Conservation (phyloP, 257 asterid genomes). For the Gentiana dahurica region DNA sequence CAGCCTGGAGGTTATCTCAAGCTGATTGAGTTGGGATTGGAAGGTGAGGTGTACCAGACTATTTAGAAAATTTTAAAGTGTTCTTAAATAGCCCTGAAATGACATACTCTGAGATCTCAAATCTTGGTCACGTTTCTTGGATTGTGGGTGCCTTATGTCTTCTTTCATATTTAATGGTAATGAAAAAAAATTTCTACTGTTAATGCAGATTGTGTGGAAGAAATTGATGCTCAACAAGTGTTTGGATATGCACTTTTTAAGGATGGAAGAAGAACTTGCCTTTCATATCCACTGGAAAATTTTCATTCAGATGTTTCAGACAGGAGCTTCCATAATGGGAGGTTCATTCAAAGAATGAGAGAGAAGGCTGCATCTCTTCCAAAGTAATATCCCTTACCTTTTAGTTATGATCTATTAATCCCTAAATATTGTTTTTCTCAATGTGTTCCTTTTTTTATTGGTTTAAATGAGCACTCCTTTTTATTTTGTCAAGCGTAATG, state of each 20-base stretch:
- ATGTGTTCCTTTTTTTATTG: neutral
- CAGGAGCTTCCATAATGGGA: slow-evolving; percentile 90
- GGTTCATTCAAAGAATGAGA: slow-evolving; percentile 84
- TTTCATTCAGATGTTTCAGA: slow-evolving; percentile 80
- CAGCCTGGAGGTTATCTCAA: slow-evolving; percentile 97
- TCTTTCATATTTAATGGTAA: neutral
- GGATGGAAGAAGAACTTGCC: slow-evolving; percentile 72
- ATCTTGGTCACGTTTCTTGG: neutral
- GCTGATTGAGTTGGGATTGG: slow-evolving; percentile 65
- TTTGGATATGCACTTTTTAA: slow-evolving; percentile 89
- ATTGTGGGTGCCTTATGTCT: neutral
- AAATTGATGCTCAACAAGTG: slow-evolving; percentile 85
- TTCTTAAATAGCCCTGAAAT: neutral
- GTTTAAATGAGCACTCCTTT: too few species aligned
- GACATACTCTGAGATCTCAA: neutral
- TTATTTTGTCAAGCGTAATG: too few species aligned
- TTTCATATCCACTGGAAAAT: slow-evolving; percentile 78
- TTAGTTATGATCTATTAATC: neutral
- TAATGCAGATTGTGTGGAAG: slow-evolving; percentile 63
- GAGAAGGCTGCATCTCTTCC: slow-evolving; percentile 80
- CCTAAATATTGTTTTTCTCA: neutral
- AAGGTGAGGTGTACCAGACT: slow-evolving; percentile 37
- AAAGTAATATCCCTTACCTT: slow-evolving; percentile 33
- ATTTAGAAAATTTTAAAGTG: neutral
- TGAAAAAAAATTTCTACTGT: slow-evolving; percentile 1